Base-by-base conservation (phyloP, 371 early-diverging fungal species). In the Mortierella sp. region DNA sequence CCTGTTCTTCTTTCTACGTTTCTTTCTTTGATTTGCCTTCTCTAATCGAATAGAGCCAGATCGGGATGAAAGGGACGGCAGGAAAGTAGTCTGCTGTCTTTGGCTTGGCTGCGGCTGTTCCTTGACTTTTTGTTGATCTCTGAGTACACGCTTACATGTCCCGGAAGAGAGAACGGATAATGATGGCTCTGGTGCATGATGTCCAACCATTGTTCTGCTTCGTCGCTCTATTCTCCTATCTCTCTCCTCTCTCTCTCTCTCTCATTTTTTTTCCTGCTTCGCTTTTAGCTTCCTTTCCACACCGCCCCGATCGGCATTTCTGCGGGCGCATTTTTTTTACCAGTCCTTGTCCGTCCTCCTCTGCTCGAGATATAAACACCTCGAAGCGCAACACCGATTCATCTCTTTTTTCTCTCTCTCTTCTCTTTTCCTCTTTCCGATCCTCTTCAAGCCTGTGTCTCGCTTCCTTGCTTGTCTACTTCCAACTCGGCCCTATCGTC, bases 201-300 rank as follows among this genome's bases (percentile, higher is more conserved):
- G 43, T 23, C 43, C 44, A 44, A 30, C 25, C 16, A 30, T n/a
- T 55, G 21, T 55, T 26, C 43, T 44, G 25, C 59, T 29, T 15
- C 55, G 15, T 67, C 44, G 26, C 29, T 59, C 51, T 30, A 43
- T 64, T 47, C 28, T 26, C 18, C 56, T 26, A 19, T 26, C 44
- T 26, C 52, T 28, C 21, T 21, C 5, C n/a, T 16, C 48, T n/a
- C 28, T 60, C 60, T 9, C 47, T 61, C 61, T 62, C 48, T 61
- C 48, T 28, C 30, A 48, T 30, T 29, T 18, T 37, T 50, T 28
- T 23, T 25, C 15, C 19, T 30, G 11, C 21, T 37, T 52, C 50
- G 51, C 51, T 46, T 62, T 15, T 21, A 29, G 51, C 37, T 43
- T 25, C 30, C 62, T 51, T 53, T 53, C 23, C 25, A 19, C 26